These are phyloP conservation scores for Actinomortierella wolfii DNA, from an alignment of 371 early-diverging fungal genomes.

Conservation along the genomic window DNA sequence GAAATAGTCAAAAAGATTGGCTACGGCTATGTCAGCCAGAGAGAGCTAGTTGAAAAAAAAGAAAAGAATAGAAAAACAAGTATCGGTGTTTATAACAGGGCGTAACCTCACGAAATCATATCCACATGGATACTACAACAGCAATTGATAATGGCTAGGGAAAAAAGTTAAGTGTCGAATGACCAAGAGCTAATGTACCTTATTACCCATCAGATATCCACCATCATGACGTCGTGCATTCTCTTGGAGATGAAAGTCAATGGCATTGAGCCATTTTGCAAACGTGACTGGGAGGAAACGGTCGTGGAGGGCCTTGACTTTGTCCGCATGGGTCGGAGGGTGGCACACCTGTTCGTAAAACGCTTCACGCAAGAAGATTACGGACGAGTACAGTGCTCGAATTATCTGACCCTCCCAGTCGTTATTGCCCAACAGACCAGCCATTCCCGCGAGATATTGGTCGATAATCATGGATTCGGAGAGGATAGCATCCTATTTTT, in stretches of 20 bases:
- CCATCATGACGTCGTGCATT: slow-evolving; percentile 16
- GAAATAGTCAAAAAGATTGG: slow-evolving; percentile 11
- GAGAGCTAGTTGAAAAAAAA: too few species aligned
- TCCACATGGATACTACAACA: too few species aligned
- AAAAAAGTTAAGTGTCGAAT: too few species aligned
- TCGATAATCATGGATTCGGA: slow-evolving; percentile 30
- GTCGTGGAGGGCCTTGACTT: too few species aligned
- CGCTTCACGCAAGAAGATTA: slow-evolving; percentile 27
- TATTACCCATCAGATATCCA: slow-evolving; percentile 21
- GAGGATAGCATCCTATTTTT: slow-evolving; percentile 15
- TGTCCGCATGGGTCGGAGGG: too few species aligned
- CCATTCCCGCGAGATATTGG: slow-evolving; percentile 18
- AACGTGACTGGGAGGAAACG: too few species aligned
- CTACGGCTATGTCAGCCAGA: slow-evolving; percentile 14
- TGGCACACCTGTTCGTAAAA: too few species aligned
- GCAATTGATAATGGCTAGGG: too few species aligned
- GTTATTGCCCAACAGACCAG: slow-evolving; percentile 30
- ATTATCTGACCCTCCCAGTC: slow-evolving; percentile 22
- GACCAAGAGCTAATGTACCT: too few species aligned
- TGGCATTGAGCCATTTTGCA: slow-evolving; percentile 7
- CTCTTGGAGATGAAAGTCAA: slow-evolving; percentile 10
- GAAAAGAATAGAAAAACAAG: too few species aligned
- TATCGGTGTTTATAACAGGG: too few species aligned
- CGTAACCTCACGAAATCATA: too few species aligned
- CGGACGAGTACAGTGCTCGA: slow-evolving; percentile 17